phyloP scores from a whole-genome alignment of 345 rosid species.

The Combretum micranthum region DNA sequence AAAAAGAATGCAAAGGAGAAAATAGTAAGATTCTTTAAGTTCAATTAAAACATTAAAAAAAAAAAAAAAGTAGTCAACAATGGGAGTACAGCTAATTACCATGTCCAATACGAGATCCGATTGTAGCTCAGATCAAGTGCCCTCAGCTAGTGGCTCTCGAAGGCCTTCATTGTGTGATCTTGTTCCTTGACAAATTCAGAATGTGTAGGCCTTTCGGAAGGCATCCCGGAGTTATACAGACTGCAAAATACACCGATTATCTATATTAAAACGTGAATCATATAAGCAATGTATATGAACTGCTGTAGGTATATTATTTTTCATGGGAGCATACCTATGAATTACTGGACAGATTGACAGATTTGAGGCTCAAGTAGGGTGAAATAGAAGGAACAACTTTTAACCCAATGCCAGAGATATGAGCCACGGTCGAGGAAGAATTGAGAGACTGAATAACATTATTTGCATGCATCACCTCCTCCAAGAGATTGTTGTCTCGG shows the following conservation, averaged over 20 bases:
- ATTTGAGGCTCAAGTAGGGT: conserved; percentile 66
- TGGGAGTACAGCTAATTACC: conserved; percentile 29
- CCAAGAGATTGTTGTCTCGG: conserved; percentile 40
- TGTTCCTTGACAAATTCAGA: conserved; percentile 76
- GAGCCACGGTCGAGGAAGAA: conserved; percentile 80
- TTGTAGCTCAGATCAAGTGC: conserved; percentile 86
- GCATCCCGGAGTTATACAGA: conserved; percentile 54
- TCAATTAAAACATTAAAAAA: too few relatives aligned
- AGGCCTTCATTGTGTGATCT: conserved; percentile 77
- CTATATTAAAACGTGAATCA: background rate
- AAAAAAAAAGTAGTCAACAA: background rate
- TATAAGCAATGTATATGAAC: background rate
- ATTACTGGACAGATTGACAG: conserved; percentile 74
- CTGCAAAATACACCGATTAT: conserved; percentile 32
- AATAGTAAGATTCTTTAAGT: too few relatives aligned
- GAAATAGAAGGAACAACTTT: conserved; percentile 71
- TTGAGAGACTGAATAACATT: conserved; percentile 65
- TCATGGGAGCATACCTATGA: conserved; percentile 46
- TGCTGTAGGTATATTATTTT: background rate
- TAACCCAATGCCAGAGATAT: conserved; percentile 67
- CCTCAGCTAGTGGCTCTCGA: conserved; percentile 74
- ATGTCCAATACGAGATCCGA: conserved; percentile 80
- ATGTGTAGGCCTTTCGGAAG: conserved; percentile 83
- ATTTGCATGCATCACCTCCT: conserved; percentile 64
- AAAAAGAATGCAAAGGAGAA: too few relatives aligned